A percentile compares a stretch with the other conserved stretches of the same genome.
Evolutionary conservation across 768 basidiomycete genomes (phyloP).

Genomic region (Infundibulicybe gibba): DNA sequence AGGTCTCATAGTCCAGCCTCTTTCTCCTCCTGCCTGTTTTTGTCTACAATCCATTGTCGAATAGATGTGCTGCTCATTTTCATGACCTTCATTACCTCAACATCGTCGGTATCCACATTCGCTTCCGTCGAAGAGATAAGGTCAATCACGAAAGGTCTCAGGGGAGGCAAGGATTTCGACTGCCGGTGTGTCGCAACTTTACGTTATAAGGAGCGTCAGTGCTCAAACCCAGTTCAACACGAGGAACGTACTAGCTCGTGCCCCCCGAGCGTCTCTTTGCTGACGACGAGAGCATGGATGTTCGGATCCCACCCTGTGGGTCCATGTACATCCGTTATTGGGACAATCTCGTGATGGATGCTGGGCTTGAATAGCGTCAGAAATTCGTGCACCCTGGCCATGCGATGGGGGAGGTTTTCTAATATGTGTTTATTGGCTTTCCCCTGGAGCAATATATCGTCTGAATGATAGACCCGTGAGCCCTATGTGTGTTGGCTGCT

Average conservation of each 20-base stretch:
- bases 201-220: background rate
- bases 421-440: slow-evolving; percentile 71
- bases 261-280: slow-evolving; percentile 80
- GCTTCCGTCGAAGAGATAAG: slow-evolving; percentile 74
- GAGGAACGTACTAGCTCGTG: slow-evolving; percentile 56
- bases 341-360: slow-evolving; percentile 63
- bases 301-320: slow-evolving; percentile 86
- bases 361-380: slow-evolving; percentile 65
- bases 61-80: slow-evolving; percentile 98
- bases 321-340: slow-evolving; percentile 84
- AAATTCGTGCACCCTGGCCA: slow-evolving; percentile 59
- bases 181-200: slow-evolving; percentile 63
- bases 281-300: slow-evolving; percentile 91
- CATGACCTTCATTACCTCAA: slow-evolving; percentile 62
- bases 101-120: slow-evolving; percentile 62
- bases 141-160: slow-evolving; percentile 78
- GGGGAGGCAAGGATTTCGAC: slow-evolving; percentile 51
- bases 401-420: slow-evolving; percentile 57
- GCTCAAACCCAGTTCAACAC: background rate
- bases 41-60: slow-evolving; percentile 74
- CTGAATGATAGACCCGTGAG: slow-evolving; percentile 28
- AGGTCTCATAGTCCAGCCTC: too few species aligned
- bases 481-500: slow-evolving; percentile 1
- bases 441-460: slow-evolving; percentile 63
- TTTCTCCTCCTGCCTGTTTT: slow-evolving; percentile 18